These are phyloP conservation scores for Thielaviopsis euricoi DNA, from an alignment of 2,329 filamentous ascomycete genomes.

Conservation along the genomic window DNA sequence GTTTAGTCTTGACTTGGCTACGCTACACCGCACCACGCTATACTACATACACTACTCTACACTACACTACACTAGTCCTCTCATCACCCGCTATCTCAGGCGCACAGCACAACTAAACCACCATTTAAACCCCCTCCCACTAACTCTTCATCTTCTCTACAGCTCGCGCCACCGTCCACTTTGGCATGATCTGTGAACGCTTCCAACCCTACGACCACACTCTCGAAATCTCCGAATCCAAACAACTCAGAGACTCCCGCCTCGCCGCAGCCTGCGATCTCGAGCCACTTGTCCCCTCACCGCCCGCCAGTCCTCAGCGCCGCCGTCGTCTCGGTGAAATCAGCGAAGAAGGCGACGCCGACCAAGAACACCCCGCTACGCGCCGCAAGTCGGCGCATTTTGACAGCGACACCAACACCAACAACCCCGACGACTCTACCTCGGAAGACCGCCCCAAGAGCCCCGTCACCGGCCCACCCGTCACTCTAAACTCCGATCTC, in stretches of 20 bases:
- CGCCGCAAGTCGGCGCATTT: constrained; percentile 43
- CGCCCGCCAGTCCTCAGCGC: constrained; percentile 65
- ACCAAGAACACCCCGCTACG: constrained; percentile 30
- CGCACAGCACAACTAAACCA: no score
- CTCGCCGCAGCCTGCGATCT: constrained; percentile 79
- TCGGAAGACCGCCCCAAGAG: constrained; percentile 6
- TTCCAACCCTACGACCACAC: constrained; percentile 79
- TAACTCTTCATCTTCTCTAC: constrained; percentile 12
- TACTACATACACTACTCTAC: no score
- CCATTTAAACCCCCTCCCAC: background rate
- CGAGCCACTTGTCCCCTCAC: constrained; percentile 61
- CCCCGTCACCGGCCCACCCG: constrained; percentile 18
- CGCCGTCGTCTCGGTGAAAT: constrained; percentile 75
- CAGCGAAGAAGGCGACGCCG: constrained; percentile 79
- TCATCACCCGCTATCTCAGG: no score
- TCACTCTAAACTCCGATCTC: constrained; percentile 35
- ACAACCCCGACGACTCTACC: constrained; percentile 13
- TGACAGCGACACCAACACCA: constrained; percentile 17
- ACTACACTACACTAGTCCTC: no score
- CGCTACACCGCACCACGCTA: no score
- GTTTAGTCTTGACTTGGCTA: no score
- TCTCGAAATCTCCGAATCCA: constrained; percentile 57
- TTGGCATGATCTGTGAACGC: constrained; percentile 47
- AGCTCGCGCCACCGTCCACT: constrained; percentile 71
- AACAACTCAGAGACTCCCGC: constrained; percentile 73